phyloP scores from a whole-genome alignment of 2,329 filamentous ascomycete species.

The Tetracladium maxilliforme region DNA sequence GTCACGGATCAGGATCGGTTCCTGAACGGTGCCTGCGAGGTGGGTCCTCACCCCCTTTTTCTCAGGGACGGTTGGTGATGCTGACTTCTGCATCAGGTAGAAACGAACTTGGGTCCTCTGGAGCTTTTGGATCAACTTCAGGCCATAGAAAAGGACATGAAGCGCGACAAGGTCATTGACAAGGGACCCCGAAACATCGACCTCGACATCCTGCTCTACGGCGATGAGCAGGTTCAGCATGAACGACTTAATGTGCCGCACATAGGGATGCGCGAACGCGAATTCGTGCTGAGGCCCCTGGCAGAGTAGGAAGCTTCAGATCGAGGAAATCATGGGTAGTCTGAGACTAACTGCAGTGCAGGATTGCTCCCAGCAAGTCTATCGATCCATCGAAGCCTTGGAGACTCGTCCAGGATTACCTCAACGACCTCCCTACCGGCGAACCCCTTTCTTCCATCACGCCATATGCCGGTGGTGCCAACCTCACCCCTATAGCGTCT shows the following conservation, averaged over 20 bases:
- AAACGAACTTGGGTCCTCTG: constrained; percentile 63
- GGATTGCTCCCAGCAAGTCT: constrained; percentile 38
- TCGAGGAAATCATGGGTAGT: background rate
- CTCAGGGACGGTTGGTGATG: too few species aligned
- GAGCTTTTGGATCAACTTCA: constrained; percentile 70
- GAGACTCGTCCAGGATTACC: constrained; percentile 44
- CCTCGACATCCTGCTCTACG: constrained; percentile 80
- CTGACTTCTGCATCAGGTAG: constrained; percentile 45
- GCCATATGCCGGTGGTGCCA: too few species aligned
- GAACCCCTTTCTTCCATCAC: constrained; percentile 42
- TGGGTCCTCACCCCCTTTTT: constrained; percentile 24
- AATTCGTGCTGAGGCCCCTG: constrained; percentile 84
- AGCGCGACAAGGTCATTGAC: constrained; percentile 71
- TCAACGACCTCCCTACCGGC: constrained; percentile 38
- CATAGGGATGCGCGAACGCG: constrained; percentile 69
- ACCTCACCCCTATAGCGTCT: too few species aligned
- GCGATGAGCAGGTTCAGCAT: constrained; percentile 46
- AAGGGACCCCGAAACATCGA: constrained; percentile 95
- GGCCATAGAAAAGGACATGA: constrained; percentile 65
- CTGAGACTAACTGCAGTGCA: constrained; percentile 12
- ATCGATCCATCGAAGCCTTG: constrained; percentile 38
- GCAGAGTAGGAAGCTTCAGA: constrained; percentile 47
- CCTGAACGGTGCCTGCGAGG: constrained; percentile 85
- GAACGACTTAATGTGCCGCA: constrained; percentile 77
- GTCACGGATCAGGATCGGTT: constrained; percentile 79